A percentile compares a stretch with the other conserved stretches of the same genome.
Evolutionary conservation across 129 eudicot species (phyloP).

Genomic region (Flaveria linearis): DNA sequence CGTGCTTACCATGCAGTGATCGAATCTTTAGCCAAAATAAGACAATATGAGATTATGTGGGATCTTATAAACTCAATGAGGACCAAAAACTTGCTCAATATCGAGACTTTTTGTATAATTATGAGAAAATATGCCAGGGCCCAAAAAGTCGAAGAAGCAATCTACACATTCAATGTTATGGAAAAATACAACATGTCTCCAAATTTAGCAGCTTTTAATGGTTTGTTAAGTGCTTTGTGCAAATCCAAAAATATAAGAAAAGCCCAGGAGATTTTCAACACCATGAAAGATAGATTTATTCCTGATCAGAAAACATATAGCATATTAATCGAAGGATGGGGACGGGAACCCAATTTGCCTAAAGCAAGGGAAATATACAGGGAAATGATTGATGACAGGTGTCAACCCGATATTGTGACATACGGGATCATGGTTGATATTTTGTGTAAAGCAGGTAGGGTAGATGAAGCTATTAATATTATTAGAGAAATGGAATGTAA

Average conservation of each 20-base stretch:
- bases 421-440: conserved; percentile 92
- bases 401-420: conserved; percentile 80
- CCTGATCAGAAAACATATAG: conserved; percentile 92
- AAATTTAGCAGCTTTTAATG: conserved; percentile 86
- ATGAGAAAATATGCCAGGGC: conserved; percentile 93
- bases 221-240: conserved; percentile 88
- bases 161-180: conserved; percentile 88
- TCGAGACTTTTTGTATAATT: conserved; percentile 89
- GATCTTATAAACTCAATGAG: conserved; percentile 84
- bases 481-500: conserved; percentile 62
- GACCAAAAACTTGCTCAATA: conserved; percentile 65
- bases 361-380: conserved; percentile 73
- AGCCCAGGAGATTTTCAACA: conserved; percentile 87
- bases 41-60: conserved; percentile 95
- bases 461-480: conserved; percentile 76
- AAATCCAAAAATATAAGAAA: conserved; percentile 84
- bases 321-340: conserved; percentile 95
- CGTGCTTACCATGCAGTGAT: conserved; percentile 84
- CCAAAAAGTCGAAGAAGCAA: conserved; percentile 80
- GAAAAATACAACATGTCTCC: conserved; percentile 65
- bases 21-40: conserved; percentile 85
- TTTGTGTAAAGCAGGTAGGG: conserved; percentile 81
- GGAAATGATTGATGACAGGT: conserved; percentile 67
- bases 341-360: conserved; percentile 87
- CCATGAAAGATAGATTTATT: conserved; percentile 60